phyloP scores from a whole-genome alignment of 2,329 filamentous ascomycete genomes.

The Fusarium acutatum region DNA sequence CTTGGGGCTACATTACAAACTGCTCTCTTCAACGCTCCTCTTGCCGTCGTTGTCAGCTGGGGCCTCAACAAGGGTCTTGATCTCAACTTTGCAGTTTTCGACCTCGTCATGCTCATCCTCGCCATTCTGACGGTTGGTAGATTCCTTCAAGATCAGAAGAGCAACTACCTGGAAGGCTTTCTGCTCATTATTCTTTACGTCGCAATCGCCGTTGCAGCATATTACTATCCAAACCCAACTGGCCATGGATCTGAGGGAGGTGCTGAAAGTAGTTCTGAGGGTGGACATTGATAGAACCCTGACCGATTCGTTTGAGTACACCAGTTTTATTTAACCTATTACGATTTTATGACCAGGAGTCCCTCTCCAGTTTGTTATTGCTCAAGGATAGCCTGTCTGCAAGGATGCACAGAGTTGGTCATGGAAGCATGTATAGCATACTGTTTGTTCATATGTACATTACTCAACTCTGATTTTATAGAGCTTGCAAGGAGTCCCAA shows the following conservation, averaged over 20 bases:
- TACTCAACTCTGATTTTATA: neutral
- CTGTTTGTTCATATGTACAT: neutral
- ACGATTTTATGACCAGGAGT: slow-evolving; percentile 15
- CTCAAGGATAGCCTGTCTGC: neutral
- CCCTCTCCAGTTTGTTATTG: neutral
- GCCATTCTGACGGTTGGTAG: slow-evolving; percentile 88
- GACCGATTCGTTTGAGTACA: neutral
- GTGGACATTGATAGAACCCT: slow-evolving; percentile 12
- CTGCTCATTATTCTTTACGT: slow-evolving; percentile 77
- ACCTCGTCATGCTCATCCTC: slow-evolving; percentile 81
- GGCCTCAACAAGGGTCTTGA: slow-evolving; percentile 75
- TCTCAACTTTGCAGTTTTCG: slow-evolving; percentile 87
- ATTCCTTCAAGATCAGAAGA: slow-evolving; percentile 87
- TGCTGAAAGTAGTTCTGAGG: slow-evolving; percentile 8
- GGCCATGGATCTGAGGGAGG: slow-evolving; percentile 1
- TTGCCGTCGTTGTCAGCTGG: slow-evolving; percentile 87
- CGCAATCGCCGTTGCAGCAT: slow-evolving; percentile 67
- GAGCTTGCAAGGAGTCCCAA: neutral
- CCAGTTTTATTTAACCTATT: neutral
- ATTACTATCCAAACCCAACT: slow-evolving; percentile 61
- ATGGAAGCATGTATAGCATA: neutral
- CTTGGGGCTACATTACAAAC: slow-evolving; percentile 90
- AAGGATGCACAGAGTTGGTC: neutral
- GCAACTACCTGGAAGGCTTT: slow-evolving; percentile 87
- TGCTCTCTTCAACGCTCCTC: slow-evolving; percentile 84